Percentiles rank a stretch among this genome's conserved stretches.
Conservation (phyloP, 345 rosid species). For the Rhizophora mangle region DNA sequence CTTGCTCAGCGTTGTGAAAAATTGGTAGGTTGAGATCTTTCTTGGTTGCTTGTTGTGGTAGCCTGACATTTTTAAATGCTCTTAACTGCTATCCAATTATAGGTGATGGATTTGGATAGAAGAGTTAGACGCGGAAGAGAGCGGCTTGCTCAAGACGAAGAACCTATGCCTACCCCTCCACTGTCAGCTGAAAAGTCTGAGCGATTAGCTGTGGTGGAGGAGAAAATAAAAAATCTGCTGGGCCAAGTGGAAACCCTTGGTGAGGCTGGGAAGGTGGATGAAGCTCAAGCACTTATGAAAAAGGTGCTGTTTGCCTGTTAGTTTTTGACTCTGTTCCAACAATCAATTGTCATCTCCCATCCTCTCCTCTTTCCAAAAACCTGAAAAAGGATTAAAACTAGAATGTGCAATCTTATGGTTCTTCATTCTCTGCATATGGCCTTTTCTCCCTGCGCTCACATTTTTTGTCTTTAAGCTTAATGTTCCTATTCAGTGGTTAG, state of each 20-base stretch:
- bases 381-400: too few species aligned
- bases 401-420: too few species aligned
- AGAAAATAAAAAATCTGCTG: conserved; percentile 81
- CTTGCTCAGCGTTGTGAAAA: conserved; percentile 90
- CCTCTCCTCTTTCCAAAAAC: too few species aligned
- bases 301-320: conserved; percentile 45
- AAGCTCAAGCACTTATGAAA: conserved; percentile 99
- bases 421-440: too few species aligned
- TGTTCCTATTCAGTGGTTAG: too few species aligned
- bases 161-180: conserved; percentile 72
- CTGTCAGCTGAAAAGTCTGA: conserved; percentile 80
- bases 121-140: conserved; percentile 97
- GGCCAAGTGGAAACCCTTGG: conserved; percentile 98
- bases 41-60: not conserved
- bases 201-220: conserved; percentile 80
- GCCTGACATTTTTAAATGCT: not conserved
- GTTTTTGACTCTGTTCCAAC: too few species aligned
- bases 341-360: too few species aligned
- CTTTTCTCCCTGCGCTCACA: too few species aligned
- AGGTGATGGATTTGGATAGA: conserved; percentile 97
- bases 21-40: conserved; percentile 49
- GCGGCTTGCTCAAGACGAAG: conserved; percentile 88
- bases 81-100: conserved; percentile 7
- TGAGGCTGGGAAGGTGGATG: conserved; percentile 97
- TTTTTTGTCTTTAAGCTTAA: too few species aligned